Conservation (phyloP, 2,329 filamentous ascomycete species). For the Trichocomaceae sp. region DNA sequence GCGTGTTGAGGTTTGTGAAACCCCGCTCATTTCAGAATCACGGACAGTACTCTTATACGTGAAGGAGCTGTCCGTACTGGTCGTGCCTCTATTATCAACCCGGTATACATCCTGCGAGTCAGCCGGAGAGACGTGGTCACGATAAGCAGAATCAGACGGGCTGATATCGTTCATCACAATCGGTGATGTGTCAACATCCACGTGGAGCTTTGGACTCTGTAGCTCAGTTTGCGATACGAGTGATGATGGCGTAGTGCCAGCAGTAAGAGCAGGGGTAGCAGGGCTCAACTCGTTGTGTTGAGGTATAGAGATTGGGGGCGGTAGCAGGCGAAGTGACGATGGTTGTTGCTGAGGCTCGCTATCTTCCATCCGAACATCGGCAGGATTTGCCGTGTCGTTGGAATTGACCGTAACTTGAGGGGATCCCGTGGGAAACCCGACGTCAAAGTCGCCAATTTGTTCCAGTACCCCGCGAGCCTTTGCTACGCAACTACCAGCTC, state of each 20-base stretch:
- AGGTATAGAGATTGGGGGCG: constrained; percentile 42
- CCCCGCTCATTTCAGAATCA: constrained; percentile 70
- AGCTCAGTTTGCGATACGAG: constrained; percentile 38
- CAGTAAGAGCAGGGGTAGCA: constrained; percentile 32
- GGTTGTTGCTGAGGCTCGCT: constrained; percentile 19
- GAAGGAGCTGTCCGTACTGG: constrained; percentile 69
- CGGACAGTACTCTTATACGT: constrained; percentile 67
- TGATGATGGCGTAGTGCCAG: constrained; percentile 34
- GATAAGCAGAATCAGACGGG: constrained; percentile 27
- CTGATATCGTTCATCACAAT: constrained; percentile 22
- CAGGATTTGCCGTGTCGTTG: constrained; percentile 19
- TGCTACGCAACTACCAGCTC: constrained; percentile 83
- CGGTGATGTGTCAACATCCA: constrained; percentile 22
- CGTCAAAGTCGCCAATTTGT: constrained; percentile 83
- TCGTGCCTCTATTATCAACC: constrained; percentile 62
- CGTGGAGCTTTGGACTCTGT: constrained; percentile 24
- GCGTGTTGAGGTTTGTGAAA: constrained; percentile 77
- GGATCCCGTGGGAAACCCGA: constrained; percentile 50
- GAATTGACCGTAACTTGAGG: constrained; percentile 12
- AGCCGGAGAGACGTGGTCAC: constrained; percentile 29
- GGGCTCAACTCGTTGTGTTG: constrained; percentile 24
- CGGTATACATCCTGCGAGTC: constrained; percentile 38
- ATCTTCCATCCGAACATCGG: constrained; percentile 11
- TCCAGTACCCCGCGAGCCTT: constrained; percentile 82
- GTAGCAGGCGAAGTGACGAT: constrained; percentile 36